Conservation (phyloP, 768 basidiomycete genomes). For the Leucosporidium scottii region DNA sequence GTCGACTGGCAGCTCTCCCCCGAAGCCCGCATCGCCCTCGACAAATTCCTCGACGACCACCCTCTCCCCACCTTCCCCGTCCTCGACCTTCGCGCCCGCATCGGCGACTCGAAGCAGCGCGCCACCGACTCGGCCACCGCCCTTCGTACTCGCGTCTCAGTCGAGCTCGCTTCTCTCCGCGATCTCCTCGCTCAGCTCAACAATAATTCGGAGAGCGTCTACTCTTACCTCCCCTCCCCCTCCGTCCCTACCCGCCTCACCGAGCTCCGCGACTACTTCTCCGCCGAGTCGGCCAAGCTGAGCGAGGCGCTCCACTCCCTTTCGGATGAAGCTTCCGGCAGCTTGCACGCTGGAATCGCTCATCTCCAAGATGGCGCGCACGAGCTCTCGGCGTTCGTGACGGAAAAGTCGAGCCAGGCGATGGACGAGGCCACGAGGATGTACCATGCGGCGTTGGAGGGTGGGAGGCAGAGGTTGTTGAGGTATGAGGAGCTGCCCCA, state of each 20-base stretch:
- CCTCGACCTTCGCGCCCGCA: slow-evolving; percentile 11
- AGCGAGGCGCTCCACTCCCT: slow-evolving; percentile 3
- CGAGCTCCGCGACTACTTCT: slow-evolving; percentile 22
- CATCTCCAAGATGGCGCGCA: slow-evolving; percentile 16
- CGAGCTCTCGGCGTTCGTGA: slow-evolving; percentile 12
- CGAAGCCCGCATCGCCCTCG: slow-evolving; percentile 21
- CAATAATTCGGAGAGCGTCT: neutral
- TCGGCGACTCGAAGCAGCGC: neutral
- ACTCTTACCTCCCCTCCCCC: slow-evolving; percentile 15
- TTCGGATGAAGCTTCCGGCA: slow-evolving; percentile 9
- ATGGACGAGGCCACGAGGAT: slow-evolving; percentile 26
- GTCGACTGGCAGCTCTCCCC: slow-evolving; percentile 21
- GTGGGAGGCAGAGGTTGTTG: slow-evolving; percentile 34
- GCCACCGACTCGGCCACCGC: slow-evolving; percentile 4
- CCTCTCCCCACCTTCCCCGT: slow-evolving; percentile 18
- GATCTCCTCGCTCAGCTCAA: slow-evolving; percentile 7
- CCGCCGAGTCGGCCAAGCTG: slow-evolving; percentile 18
- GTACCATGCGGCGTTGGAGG: slow-evolving; percentile 29
- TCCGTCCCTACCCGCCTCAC: slow-evolving; percentile 6
- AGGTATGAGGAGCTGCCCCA: slow-evolving; percentile 37
- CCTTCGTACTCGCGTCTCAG: slow-evolving; percentile 11
- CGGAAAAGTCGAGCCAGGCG: slow-evolving; percentile 2
- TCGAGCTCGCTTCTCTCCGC: slow-evolving; percentile 9
- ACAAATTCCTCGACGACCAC: slow-evolving; percentile 29
- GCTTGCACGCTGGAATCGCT: slow-evolving; percentile 4